Evolutionary conservation across 257 asterid genomes (phyloP), one percentile per base, ranked within the genome.

Genomic region (Salvia rosmarinus): DNA sequence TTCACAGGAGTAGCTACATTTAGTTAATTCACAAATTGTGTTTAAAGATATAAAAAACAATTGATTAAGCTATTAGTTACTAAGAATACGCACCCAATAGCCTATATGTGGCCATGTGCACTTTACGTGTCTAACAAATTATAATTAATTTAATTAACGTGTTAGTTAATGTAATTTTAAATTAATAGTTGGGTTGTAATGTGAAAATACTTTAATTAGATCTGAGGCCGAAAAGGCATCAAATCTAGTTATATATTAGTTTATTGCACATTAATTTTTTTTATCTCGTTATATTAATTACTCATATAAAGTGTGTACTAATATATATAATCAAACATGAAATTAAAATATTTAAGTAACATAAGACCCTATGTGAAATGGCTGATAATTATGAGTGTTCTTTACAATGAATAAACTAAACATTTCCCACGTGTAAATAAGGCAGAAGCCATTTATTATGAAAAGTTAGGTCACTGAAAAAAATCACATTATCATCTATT

Each of bases 71-170:
- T 37, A 67, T n/a, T 49, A 68, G 25, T 44, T 65, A 35, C 64
- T 50, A 28, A 63, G 65, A 64, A 55, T 70, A 69, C 74, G 46
- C 74, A 60, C 9, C 49, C 44, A 1, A 25, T 25, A n/a, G 2
- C 30, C 30, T 73, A 56, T 42, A 57, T 49, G 74, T 57, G 73
- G 71, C 64, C 77, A 79, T 74, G 83, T 74, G 82, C 64, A 40
- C 4, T 28, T 30, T 73, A 75, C 58, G 34, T 19, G 51, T 50
- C 28, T 52, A 61, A 16, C 56, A 51, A 59, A 17, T 21, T 62
- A 5, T 20, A 13, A 40, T 16, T 34, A 40, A 68, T 51, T 67
- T 67, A 46, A 21, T 7, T 2, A 42, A 39, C 30, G 19, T 0
- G 14, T 67, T 34, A 43, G 9, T 10, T 2, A 32, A 32, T 32